Evolutionary conservation across 192 early-diverging fungal genomes (phyloP).

Genomic region (Coemansia sp.): DNA sequence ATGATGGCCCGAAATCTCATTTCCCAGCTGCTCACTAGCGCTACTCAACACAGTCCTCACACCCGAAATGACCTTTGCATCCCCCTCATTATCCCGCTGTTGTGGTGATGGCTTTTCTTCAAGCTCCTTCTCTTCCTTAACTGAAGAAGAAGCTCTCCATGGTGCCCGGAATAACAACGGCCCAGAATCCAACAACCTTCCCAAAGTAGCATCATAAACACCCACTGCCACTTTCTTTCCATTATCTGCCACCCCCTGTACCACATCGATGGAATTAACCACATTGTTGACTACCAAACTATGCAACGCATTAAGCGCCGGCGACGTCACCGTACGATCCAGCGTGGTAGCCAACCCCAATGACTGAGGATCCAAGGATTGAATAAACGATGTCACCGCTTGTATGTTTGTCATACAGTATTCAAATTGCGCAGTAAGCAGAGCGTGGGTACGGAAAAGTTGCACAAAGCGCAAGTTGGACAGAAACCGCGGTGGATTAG

Average conservation of each 20-base stretch:
- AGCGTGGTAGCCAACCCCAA: constrained; percentile 36
- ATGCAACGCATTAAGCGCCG: constrained; percentile 27
- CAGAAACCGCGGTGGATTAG: constrained; percentile 66
- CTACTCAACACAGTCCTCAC: constrained; percentile 22
- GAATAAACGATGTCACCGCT: constrained; percentile 47
- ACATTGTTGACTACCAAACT: constrained; percentile 38
- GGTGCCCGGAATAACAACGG: constrained; percentile 27
- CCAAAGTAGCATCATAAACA: constrained; percentile 52
- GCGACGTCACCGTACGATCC: constrained; percentile 22
- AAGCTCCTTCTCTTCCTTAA: constrained; percentile 33
- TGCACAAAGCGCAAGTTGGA: constrained; percentile 66
- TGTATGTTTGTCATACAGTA: constrained; percentile 53
- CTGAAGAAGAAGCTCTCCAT: constrained; percentile 18
- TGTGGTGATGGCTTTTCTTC: constrained; percentile 9
- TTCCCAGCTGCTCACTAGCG: constrained; percentile 42
- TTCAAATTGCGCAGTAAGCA: constrained; percentile 45
- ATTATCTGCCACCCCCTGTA: constrained; percentile 53
- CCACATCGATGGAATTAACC: constrained; percentile 44
- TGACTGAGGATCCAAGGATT: constrained; percentile 36
- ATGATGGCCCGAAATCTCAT: constrained; percentile 42
- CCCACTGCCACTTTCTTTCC: constrained; percentile 50
- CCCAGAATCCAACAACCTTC: constrained; percentile 36
- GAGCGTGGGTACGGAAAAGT: constrained; percentile 39
- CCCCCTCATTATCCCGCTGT: not conserved
- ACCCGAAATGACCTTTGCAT: constrained; percentile 11